Evolutionary conservation across 306 rosid genomes (phyloP).

Genomic region (Sophora flavescens): DNA sequence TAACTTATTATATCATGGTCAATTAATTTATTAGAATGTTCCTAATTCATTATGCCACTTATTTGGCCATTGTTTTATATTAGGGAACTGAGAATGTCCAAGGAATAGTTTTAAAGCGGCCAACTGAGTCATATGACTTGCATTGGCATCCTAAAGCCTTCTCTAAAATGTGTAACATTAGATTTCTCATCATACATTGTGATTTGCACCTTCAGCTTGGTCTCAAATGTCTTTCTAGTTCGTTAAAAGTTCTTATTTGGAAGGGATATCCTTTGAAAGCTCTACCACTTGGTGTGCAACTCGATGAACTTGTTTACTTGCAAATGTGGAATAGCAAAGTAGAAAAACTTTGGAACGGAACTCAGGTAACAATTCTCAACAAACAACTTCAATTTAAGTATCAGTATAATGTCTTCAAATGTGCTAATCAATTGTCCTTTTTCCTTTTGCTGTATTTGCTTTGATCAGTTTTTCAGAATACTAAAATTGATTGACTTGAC

Average conservation of each 20-base stretch:
- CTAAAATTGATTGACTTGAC: constrained; percentile 40
- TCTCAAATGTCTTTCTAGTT: background rate
- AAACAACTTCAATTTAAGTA: background rate
- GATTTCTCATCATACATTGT: constrained; percentile 38
- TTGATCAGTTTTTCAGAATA: constrained; percentile 27
- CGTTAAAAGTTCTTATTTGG: constrained; percentile 34
- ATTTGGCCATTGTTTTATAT: background rate
- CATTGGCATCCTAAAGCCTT: constrained; percentile 24
- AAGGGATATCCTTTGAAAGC: background rate
- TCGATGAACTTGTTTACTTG: constrained; percentile 42
- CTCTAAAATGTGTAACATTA: constrained; percentile 35
- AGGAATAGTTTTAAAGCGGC: constrained; percentile 23
- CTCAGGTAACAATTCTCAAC: background rate
- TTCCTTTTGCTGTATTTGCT: background rate
- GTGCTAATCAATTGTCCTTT: background rate
- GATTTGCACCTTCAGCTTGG: background rate
- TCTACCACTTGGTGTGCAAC: constrained; percentile 11
- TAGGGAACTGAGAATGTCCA: constrained; percentile 37
- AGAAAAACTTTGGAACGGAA: constrained; percentile 9
- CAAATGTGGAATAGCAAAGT: constrained; percentile 33
- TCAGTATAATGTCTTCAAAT: background rate
- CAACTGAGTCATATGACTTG: background rate
- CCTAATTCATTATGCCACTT: background rate
- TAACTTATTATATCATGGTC: background rate
- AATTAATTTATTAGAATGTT: background rate